Evolutionary conservation across 352 stramenopile species (phyloP), one percentile per base, ranked within the genome.

Genomic region (Globisporangium paroecandrum): DNA sequence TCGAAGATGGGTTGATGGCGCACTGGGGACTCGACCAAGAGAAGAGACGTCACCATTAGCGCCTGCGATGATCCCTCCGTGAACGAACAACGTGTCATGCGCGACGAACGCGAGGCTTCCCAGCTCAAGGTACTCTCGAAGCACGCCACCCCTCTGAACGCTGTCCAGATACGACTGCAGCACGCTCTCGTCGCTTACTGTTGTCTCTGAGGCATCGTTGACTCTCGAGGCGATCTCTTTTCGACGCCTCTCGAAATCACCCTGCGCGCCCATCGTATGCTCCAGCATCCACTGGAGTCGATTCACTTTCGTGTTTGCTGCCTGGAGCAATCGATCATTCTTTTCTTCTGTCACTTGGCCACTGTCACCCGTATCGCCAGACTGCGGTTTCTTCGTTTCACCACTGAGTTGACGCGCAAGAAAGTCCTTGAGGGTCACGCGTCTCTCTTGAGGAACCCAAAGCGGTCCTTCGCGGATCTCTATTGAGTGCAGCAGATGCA

Each of bases 71-170:
- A 98, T 86, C 1, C 92, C 94, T 36, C 94, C 94, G 63, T 98
- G 94, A 49, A 97, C 87, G 83, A 98, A 98, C n/a, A 98, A 78
- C 62, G 92, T 98, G 60, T 90, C 79, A 51, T 94, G 84, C 4
- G 84, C 66, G 46, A 94, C 73, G 57, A 88, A 93, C 41, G 87
- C 92, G 20, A 98, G 81, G 27, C 77, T 77, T 10, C 90, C 89
- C 24, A 85, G 69, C 59, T 90, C 58, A 41, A 98, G 75, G 74
- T 96, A 98, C 70, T 97, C 79, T 38, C 82, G 82, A 15, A 98
- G 54, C 12, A 90, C 83, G 12, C 94, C 94, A 54, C 86, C 84
- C 1, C 79, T 62, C 20, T 78, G 41, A 5, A 98, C 82, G 62
- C 91, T 94, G 20, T 80, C 59, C 34, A 85, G 1, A 69, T 93